Conservation (phyloP, 768 basidiomycete species). For the Filobasidium floriforme region DNA sequence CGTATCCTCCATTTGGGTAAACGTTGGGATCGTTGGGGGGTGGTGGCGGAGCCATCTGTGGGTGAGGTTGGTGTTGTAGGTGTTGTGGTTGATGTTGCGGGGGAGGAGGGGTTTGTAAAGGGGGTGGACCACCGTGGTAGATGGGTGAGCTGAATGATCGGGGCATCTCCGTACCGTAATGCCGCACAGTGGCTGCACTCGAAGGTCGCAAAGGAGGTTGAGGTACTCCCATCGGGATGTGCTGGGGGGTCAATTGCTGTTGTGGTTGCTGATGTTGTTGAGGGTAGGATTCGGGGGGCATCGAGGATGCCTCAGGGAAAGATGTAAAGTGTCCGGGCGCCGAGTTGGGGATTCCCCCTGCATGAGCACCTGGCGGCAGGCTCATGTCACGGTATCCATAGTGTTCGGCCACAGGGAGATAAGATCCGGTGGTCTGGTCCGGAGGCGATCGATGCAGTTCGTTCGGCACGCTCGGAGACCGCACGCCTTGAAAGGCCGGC, state of each 20-base stretch:
- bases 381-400: not conserved
- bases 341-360: not conserved
- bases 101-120: not conserved
- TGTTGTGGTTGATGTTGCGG: not conserved
- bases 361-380: not conserved
- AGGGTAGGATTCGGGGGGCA: not conserved
- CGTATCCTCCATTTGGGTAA: not conserved
- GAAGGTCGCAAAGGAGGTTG: conserved; percentile 1
- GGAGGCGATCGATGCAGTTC: not conserved
- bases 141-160: not conserved
- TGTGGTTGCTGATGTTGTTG: not conserved
- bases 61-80: too few species aligned
- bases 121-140: not conserved
- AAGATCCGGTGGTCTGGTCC: not conserved
- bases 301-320: not conserved
- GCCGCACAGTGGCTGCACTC: not conserved
- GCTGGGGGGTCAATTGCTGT: not conserved
- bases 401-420: not conserved
- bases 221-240: not conserved
- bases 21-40: too few species aligned
- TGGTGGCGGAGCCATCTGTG: too few species aligned
- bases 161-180: not conserved
- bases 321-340: not conserved
- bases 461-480: not conserved
- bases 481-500: not conserved